Evolutionary conservation across 805 yeast genomes (phyloP).

Genomic region (Wickerhamiella domercqiae): DNA sequence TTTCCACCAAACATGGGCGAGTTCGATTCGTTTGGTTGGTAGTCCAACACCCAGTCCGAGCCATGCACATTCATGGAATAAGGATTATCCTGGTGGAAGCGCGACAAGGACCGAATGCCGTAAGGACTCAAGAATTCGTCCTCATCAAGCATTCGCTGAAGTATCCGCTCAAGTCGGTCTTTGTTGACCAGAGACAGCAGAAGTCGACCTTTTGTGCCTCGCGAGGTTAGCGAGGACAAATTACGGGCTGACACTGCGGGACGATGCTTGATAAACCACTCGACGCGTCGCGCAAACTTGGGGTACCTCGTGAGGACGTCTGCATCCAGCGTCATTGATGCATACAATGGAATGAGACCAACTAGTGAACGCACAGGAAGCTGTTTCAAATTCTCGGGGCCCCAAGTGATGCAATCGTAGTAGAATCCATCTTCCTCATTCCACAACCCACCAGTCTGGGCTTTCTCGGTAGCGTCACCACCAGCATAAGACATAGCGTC

Average conservation of each 20-base stretch:
- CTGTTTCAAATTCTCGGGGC: slow-evolving; percentile 44
- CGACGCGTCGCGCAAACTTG: slow-evolving; percentile 62
- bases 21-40: slow-evolving; percentile 36
- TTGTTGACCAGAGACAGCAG: slow-evolving; percentile 65
- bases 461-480: slow-evolving; percentile 34
- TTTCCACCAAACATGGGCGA: slow-evolving; percentile 93
- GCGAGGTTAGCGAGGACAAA: slow-evolving; percentile 65
- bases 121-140: slow-evolving; percentile 68
- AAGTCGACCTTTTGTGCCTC: slow-evolving; percentile 69
- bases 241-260: slow-evolving; percentile 60
- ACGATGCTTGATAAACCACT: slow-evolving; percentile 68
- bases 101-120: slow-evolving; percentile 81
- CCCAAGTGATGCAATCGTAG: slow-evolving; percentile 82
- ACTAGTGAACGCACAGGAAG: slow-evolving; percentile 80
- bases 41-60: slow-evolving; percentile 32
- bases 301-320: slow-evolving; percentile 65
- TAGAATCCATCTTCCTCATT: slow-evolving; percentile 78
- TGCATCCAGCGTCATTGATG: slow-evolving; percentile 76
- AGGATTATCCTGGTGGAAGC: slow-evolving; percentile 71
- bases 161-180: slow-evolving; percentile 60
- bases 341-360: slow-evolving; percentile 83
- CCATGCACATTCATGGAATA: slow-evolving; percentile 75
- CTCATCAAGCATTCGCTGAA: slow-evolving; percentile 72
- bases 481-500: slow-evolving; percentile 75
- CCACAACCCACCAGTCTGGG: slow-evolving; percentile 44